Base-by-base conservation (phyloP, 176 grass and related monocot genomes). In the Musa troglodytarum region DNA sequence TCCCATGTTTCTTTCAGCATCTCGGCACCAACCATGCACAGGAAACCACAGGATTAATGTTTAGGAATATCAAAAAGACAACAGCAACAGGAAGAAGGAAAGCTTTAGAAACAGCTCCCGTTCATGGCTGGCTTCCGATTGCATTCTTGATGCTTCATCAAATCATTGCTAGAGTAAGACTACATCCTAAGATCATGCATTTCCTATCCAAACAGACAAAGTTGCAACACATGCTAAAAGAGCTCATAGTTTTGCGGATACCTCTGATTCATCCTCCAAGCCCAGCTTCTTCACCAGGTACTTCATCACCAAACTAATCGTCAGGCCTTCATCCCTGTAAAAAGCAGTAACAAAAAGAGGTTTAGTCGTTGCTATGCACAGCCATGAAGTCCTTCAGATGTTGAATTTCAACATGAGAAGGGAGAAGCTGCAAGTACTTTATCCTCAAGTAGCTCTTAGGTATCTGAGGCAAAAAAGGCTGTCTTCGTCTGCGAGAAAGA, bases 381-480 rank as follows among this genome's bases (percentile, higher is more conserved):
- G 9, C 7, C 34, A 43, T 43, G 57, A 62, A 62, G 17, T 19
- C 15, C 57, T 62, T 17, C 57, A 21, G 8, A 17, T 61, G 54
- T 16, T 19, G 7, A 13, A 61, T 61, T 14, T 68, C 82, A 64
- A 72, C 53, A 55, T 74, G 26, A 65, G 52, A 11, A 77, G 28
- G 34, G 34, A 43, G 34, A 43, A 43, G 34, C 20, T 43, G 20
- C 34, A 24, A 54, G 51, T 93, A 97, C 93, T 87, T 97, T 74
- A 97, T 90, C 81, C 93, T 84, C 54, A 97, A 75, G 88, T 90
- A 97, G 86, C 79, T 90, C 73, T 75, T 90, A 50, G 83, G 86
- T 93, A 97, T 90, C 88, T 97, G 93, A 79, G 90, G 90, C 90
- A 93, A 85, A 85, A 88, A 85, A 49, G 93, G 86, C 68, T 90